Evolutionary conservation across 148 eudicot genomes (phyloP), one percentile per base, ranked within the genome.

Genomic region (Rhododendron williamsianum): DNA sequence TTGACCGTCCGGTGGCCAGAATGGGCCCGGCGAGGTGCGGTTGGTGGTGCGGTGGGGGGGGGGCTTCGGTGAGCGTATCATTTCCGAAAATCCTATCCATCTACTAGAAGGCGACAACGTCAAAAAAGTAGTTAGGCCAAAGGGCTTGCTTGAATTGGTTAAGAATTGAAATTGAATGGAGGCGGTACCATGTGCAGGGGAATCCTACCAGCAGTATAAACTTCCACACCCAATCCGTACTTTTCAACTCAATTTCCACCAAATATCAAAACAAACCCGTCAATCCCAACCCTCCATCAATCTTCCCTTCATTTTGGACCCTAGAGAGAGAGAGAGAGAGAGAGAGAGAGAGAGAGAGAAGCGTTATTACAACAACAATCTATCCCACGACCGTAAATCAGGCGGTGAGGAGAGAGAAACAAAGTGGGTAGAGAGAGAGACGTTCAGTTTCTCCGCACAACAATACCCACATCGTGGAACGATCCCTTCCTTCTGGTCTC

Each of bases 311-410:
- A 52, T 38, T 83, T 43, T 41, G 43, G 45, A 41, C 45, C 45
- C 45, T 41, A 41, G 45, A 38, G 41, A 38, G 41, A 51, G 12
- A 1, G 69, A 83, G 60, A 54, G 60, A 54, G 58, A 52, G 58
- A 15, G 58, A 16, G 60, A 54, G 16, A 51, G 54, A 51, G 54
- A 51, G 56, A 51, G 54, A 67, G 12, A 1, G 67, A 82, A 46
- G 18, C 63, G 45, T 49, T 58, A 9, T 9, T 65, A 23, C 23
- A 69, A 69, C 35, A n/a, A 67, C 35, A n/a, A 67, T 49, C 49
- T 7, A 84, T 86, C 88, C 63, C 67, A 84, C 83, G 76, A 86
- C 87, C 74, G 36, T 12, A 81, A 86, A 84, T 46, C 80, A 81
- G 86, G 86, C 80, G 78, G 79, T 58, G 69, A 23, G 41, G 25